These are phyloP conservation scores for Vachellia collinsii DNA, from an alignment of 306 rosid species.

Conservation along the genomic window DNA sequence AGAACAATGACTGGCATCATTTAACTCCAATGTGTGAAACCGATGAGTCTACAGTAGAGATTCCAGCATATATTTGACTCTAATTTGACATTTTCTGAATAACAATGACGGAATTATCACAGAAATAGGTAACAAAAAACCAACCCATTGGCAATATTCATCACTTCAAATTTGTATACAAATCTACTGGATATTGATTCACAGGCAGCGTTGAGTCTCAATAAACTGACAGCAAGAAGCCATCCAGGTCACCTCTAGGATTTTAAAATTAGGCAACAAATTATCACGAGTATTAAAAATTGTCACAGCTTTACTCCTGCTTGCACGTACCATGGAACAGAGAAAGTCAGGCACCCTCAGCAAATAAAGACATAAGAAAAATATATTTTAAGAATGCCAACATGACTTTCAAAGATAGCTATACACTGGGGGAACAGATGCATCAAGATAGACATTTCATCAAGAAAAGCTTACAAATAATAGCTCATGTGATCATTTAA, in stretches of 20 bases:
- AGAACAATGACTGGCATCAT: background rate
- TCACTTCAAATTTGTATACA: background rate
- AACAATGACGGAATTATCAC: background rate
- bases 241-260: background rate
- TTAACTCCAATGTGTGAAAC: no score
- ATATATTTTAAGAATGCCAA: background rate
- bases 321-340: background rate
- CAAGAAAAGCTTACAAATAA: background rate
- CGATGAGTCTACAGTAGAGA: background rate
- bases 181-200: background rate
- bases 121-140: background rate
- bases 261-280: background rate
- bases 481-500: background rate
- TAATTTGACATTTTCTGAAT: background rate
- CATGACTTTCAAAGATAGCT: background rate
- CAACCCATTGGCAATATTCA: background rate
- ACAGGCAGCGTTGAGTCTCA: background rate
- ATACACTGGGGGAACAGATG: conserved; percentile 1
- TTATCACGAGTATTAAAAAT: background rate
- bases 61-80: background rate
- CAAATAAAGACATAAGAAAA: background rate
- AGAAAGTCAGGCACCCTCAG: conserved; percentile 19
- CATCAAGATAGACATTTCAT: background rate
- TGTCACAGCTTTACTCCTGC: background rate
- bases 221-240: conserved; percentile 8